A percentile compares a stretch with the other conserved stretches of the same genome.
phyloP scores from a whole-genome alignment of 2,329 filamentous ascomycete genomes.

The Sporothrix schenckii region DNA sequence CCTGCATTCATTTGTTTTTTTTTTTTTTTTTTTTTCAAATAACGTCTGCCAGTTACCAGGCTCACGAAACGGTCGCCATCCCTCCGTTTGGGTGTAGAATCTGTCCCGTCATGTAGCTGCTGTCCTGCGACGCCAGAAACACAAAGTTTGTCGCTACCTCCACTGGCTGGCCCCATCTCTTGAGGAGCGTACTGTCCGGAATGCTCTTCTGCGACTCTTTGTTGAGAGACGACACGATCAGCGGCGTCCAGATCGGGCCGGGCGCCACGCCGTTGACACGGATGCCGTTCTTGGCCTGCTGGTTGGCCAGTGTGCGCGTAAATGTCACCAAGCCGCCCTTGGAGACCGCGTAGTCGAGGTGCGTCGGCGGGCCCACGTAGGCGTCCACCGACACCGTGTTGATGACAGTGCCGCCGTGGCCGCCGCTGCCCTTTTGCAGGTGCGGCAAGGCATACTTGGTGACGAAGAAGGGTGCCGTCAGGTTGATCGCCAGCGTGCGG shows the following conservation, averaged over 20 bases:
- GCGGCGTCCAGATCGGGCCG: slow-evolving; percentile 57
- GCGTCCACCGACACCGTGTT: slow-evolving; percentile 85
- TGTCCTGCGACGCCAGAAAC: too few species aligned
- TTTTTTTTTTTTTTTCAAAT: too few species aligned
- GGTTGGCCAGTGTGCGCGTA: slow-evolving; percentile 75
- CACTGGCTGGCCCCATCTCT: too few species aligned
- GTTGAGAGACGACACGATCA: too few species aligned
- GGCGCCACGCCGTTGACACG: slow-evolving; percentile 77
- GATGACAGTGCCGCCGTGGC: slow-evolving; percentile 71
- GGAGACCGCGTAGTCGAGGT: slow-evolving; percentile 80
- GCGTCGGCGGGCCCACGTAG: slow-evolving; percentile 77
- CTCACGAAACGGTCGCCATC: too few species aligned
- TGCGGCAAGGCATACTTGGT: slow-evolving; percentile 62
- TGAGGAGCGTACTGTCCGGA: too few species aligned
- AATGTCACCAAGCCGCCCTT: slow-evolving; percentile 80
- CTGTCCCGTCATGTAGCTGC: too few species aligned
- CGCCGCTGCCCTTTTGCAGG: slow-evolving; percentile 40
- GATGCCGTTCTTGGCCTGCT: slow-evolving; percentile 71
- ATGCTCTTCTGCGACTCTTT: too few species aligned
- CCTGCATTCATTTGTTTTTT: too few species aligned
- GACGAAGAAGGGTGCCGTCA: slow-evolving; percentile 79
- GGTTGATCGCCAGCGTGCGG: slow-evolving; percentile 79
- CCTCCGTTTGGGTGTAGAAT: too few species aligned
- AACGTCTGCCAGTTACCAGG: too few species aligned
- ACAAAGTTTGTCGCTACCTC: too few species aligned